Base-by-base conservation (phyloP, 2,329 filamentous ascomycete species). In the Coniochaeta sp. region DNA sequence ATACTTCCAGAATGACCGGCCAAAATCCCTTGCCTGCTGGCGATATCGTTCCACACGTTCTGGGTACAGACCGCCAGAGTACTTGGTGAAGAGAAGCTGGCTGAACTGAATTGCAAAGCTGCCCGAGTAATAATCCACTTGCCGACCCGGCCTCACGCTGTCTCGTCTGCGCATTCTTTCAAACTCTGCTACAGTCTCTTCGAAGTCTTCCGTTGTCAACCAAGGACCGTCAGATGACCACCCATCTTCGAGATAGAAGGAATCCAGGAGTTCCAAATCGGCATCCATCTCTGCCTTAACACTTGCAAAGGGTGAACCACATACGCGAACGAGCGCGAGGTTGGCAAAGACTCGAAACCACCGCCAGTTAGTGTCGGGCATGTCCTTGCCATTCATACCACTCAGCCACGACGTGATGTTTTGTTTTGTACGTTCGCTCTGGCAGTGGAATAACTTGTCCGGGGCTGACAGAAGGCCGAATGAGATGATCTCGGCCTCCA, bases 331-430 rank as follows among this genome's bases (percentile, higher is more conserved):
- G 28, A 91, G 67, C 0, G 87, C 87, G 1, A 92, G 75, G 59
- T 92, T 92, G 33, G 87, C 87, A 62, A 92, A 91, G 5, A 92
- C 86, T 33, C 88, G 82, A 64, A 92, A 92, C 88, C 88, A 92
- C 4, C 91, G 76, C 86, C 85, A 85, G 57, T 77, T 78, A 18
- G 78, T 82, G 59, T 82, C 79, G 2, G 78, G 80, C 79, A 91
- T 91, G 55, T 89, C 86, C 66, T 89, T 89, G 63, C 85, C 82
- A 62, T 91, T 91, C 65, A 91, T 87, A 26, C 76, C 79, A 58
- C 86, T 87, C 48, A 91, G 71, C 86, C 87, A 91, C 3, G 69
- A 72, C 62, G 86, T 83, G 10, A 91, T 74, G 64, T 90, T 89
- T 8, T 63, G 69, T 59, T 77, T 82, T 63, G 89, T 81, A 57